Percentiles rank a stretch among this genome's conserved stretches.
Evolutionary conservation across 306 rosid species (phyloP).

Genomic region (Leucaena leucocephala): DNA sequence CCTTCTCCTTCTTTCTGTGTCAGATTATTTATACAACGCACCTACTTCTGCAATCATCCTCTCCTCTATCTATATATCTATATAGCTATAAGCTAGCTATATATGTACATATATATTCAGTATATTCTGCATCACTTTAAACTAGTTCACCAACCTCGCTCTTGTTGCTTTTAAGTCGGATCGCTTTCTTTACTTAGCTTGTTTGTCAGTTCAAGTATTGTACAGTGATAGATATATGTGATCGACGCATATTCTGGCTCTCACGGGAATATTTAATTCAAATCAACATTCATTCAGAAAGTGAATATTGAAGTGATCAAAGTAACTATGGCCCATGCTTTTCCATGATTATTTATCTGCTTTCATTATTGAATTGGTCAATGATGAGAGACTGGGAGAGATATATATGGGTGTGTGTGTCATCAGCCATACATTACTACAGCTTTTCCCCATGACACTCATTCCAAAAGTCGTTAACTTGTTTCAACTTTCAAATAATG

Average conservation of each 20-base stretch:
- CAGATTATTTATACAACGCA: constrained; percentile 39
- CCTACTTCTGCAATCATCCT: constrained; percentile 42
- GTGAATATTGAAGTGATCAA: neutral
- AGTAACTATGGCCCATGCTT: neutral
- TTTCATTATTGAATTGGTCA: neutral
- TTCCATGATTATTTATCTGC: neutral
- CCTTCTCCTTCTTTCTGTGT: neutral
- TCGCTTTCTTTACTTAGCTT: neutral
- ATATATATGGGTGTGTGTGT: neutral
- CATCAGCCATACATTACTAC: neutral
- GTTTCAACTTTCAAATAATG: constrained; percentile 21
- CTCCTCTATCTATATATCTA: neutral
- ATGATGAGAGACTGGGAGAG: neutral
- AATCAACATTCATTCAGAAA: neutral
- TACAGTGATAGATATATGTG: too few species aligned
- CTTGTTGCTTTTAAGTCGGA: neutral
- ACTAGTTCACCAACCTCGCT: constrained; percentile 26
- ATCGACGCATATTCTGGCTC: neutral
- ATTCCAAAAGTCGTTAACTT: constrained; percentile 20
- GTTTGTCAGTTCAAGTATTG: neutral
- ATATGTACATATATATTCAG: neutral
- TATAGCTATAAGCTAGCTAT: neutral
- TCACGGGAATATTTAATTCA: neutral
- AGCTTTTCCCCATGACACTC: constrained; percentile 28
- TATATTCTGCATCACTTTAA: neutral